Evolutionary conservation across 1,284 basidiomycete genomes (phyloP).

Genomic region (Inonotus obliquus): DNA sequence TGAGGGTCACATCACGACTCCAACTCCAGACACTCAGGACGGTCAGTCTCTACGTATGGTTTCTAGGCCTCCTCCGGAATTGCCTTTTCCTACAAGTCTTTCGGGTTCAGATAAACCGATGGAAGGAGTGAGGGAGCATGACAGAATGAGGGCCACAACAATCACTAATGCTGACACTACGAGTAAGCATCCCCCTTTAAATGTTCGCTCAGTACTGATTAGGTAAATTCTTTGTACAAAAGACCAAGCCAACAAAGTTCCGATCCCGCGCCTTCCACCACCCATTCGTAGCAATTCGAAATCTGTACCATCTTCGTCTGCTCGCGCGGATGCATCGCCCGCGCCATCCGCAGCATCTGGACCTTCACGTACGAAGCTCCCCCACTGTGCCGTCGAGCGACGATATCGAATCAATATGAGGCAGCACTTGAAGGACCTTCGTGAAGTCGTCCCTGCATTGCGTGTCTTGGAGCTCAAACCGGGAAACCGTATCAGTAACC

Average conservation of each 20-base stretch:
- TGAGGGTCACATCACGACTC: not conserved
- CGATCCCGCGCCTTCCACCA: slow-evolving; percentile 23
- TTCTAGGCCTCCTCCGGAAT: too few relatives aligned
- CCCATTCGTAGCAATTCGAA: not conserved
- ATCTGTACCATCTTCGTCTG: slow-evolving; percentile 25
- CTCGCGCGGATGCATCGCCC: slow-evolving; percentile 28
- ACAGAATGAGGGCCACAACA: too few relatives aligned
- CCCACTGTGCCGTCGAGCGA: slow-evolving; percentile 91
- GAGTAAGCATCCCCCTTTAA: too few relatives aligned
- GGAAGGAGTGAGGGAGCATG: too few relatives aligned
- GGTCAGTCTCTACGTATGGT: too few relatives aligned
- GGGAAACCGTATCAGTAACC: slow-evolving; percentile 41
- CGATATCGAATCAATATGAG: slow-evolving; percentile 91
- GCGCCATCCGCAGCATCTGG: slow-evolving; percentile 25
- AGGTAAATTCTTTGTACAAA: not conserved
- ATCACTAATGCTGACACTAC: too few relatives aligned
- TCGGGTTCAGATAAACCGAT: too few relatives aligned
- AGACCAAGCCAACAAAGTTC: not conserved
- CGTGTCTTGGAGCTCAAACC: slow-evolving; percentile 54
- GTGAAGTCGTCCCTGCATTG: slow-evolving; percentile 78
- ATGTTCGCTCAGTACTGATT: not conserved
- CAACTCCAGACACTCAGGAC: too few relatives aligned
- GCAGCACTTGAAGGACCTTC: slow-evolving; percentile 78
- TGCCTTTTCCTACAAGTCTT: too few relatives aligned
- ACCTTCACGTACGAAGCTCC: slow-evolving; percentile 65